Evolutionary conservation across 1,284 basidiomycete genomes (phyloP).

Genomic region (Ustilago cynodontis): DNA sequence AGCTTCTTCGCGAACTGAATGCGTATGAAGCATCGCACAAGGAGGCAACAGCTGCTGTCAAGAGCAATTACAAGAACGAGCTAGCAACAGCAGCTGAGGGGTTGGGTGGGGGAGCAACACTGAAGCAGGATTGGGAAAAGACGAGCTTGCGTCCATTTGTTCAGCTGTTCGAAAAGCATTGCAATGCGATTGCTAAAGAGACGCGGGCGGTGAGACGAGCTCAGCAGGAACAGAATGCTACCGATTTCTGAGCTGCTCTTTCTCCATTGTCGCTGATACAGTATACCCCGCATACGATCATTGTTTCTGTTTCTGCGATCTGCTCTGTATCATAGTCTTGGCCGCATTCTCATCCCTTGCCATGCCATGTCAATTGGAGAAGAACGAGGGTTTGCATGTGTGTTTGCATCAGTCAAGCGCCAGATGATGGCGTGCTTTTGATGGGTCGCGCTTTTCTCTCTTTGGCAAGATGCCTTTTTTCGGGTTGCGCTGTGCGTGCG

Average conservation of each 20-base stretch:
- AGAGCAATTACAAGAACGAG: constrained; percentile 48
- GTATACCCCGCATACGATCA: constrained; percentile 14
- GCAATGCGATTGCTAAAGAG: constrained; percentile 57
- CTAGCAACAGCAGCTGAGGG: constrained; percentile 29
- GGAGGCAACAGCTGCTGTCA: constrained; percentile 37
- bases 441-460: too few relatives aligned
- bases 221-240: constrained; percentile 47
- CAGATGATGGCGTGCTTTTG: too few relatives aligned
- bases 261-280: background rate
- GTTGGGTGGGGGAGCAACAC: constrained; percentile 28
- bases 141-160: constrained; percentile 85
- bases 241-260: constrained; percentile 29
- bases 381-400: background rate
- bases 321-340: background rate
- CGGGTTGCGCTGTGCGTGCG: too few relatives aligned
- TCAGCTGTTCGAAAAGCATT: constrained; percentile 86
- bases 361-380: too few relatives aligned
- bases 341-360: too few relatives aligned
- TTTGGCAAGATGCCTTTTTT: too few relatives aligned
- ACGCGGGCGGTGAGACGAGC: constrained; percentile 26
- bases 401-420: background rate
- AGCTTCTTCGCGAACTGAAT: constrained; percentile 83
- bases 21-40: constrained; percentile 72
- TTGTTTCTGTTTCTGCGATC: background rate
- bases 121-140: constrained; percentile 73